Conservation (phyloP, 257 asterid species). For the Coffea canephora region DNA sequence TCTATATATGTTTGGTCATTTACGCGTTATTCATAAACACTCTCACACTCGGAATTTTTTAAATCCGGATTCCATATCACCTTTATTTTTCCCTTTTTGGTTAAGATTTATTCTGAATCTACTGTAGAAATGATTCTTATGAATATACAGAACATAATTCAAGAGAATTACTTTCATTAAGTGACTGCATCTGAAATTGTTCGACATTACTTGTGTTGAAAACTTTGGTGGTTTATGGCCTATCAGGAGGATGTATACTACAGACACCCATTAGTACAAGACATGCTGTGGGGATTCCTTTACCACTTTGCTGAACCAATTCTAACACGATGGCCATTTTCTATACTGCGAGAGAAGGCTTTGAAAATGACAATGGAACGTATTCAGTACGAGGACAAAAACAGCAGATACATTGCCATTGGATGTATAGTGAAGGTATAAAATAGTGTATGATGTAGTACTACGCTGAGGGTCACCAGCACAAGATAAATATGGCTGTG, state of each 20-base stretch:
- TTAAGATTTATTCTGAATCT: too few relatives aligned
- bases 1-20: too few relatives aligned
- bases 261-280: conserved; percentile 41
- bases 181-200: too few relatives aligned
- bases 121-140: too few relatives aligned
- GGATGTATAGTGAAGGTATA: conserved; percentile 50
- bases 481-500: too few relatives aligned
- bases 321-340: conserved; percentile 42
- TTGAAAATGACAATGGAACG: conserved; percentile 37
- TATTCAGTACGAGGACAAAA: conserved; percentile 49
- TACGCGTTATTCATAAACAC: too few relatives aligned
- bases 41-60: too few relatives aligned
- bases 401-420: conserved; percentile 43
- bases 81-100: too few relatives aligned
- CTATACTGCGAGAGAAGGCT: conserved; percentile 40
- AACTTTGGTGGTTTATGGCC: background rate
- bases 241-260: conserved; percentile 44
- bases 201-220: too few relatives aligned
- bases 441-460: background rate
- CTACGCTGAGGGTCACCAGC: background rate
- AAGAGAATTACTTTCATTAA: too few relatives aligned
- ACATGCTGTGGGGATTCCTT: conserved; percentile 41
- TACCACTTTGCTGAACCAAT: conserved; percentile 38
- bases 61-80: too few relatives aligned
- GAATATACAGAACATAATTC: too few relatives aligned